A percentile compares a stretch with the other conserved stretches of the same genome.
These are phyloP conservation scores for Syzygium aromaticum DNA, from an alignment of 345 rosid species.

Conservation along the genomic window DNA sequence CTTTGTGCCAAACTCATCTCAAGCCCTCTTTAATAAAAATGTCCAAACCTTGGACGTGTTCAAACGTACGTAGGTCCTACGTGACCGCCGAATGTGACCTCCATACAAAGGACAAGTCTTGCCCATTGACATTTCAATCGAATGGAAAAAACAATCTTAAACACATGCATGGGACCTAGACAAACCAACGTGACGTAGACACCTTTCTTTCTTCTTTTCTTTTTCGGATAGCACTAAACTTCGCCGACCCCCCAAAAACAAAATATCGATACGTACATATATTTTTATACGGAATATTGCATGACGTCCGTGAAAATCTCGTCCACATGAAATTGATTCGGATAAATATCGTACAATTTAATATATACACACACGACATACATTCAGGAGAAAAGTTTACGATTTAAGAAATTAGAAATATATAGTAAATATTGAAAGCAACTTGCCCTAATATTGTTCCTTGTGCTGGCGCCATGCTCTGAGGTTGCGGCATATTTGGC, in stretches of 20 bases:
- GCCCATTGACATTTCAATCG: background rate
- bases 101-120: background rate
- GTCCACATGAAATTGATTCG: background rate
- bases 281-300: background rate
- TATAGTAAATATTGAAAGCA: background rate
- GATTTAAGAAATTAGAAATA: background rate
- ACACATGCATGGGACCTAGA: background rate
- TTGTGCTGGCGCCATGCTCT: background rate
- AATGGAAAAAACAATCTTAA: background rate
- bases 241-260: background rate
- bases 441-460: background rate
- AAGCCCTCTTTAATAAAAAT: fast-evolving
- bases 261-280: background rate
- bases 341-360: background rate
- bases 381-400: background rate
- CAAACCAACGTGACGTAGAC: background rate
- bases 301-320: background rate
- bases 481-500: background rate
- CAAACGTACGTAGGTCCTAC: background rate
- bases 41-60: background rate
- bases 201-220: no score
- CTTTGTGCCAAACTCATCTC: background rate
- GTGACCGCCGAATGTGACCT: background rate
- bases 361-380: background rate
- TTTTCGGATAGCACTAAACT: background rate